Base-by-base conservation (phyloP, 2,329 filamentous ascomycete genomes). In the Neonectria faginata region DNA sequence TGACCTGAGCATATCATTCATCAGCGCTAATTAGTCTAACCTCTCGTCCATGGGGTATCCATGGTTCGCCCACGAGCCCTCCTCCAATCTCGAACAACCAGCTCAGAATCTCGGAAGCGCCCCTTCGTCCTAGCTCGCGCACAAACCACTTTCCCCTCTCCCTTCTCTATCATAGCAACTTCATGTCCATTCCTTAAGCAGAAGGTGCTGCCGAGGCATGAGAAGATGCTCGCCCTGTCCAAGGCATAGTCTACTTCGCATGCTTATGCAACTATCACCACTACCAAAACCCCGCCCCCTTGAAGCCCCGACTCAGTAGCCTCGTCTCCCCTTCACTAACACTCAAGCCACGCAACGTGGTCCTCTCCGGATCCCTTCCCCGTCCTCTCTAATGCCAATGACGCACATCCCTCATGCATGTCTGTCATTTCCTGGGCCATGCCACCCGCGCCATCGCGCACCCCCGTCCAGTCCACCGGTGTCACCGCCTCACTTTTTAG, bases 371-470 rank as follows among this genome's bases (percentile, higher is more conserved):
- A 52, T 57, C 52, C 39, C 31, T 60, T 55, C 57, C 53, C 29
- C 53, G 48, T 53, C 42, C 44, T 57, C 48, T 33, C 39, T 48
- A 54, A 58, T 61, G 62, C 53, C 29, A 56, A 58, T 61, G 48
- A 58, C 54, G 62, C 62, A 65, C 60, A 63, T 60, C 51, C 58
- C 57, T 62, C 48, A 58, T 51, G 50, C 58, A 65, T 65, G 62
- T 61, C 53, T 54, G 62, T 65, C 62, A 65, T 65, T 39, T 48
- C 50, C 51, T 55, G 54, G 56, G 52, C 51, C 12, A 22, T 50
- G 39, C 48, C 53, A 57, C 51, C 58, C 57, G 62, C 45, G 39
- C 61, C 62, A 51, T 57, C 41, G 14, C 48, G 14, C 61, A 39
- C 58, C 62, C 58, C 54, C 59, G 50, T 58, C 54, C 58, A 62